A percentile compares a stretch with the other conserved stretches of the same genome.
Conservation (phyloP, 2,329 filamentous ascomycete genomes). For the Delphinella strobiligena region DNA sequence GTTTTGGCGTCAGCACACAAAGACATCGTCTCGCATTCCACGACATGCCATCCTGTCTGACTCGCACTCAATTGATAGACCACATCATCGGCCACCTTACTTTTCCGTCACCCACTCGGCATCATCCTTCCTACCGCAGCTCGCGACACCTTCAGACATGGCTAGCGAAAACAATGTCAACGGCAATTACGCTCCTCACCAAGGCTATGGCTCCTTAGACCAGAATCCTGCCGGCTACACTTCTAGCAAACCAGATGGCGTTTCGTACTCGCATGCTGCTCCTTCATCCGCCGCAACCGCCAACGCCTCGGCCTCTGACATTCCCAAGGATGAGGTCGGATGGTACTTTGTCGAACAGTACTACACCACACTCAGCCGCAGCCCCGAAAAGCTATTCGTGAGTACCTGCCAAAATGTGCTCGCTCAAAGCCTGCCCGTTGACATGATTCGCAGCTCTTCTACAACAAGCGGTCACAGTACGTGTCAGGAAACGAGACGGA, state of each 20-base stretch:
- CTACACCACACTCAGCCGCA: slow-evolving; percentile 94
- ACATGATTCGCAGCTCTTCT: slow-evolving; percentile 56
- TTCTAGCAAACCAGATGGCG: slow-evolving; percentile 14
- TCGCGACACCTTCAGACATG: slow-evolving; percentile 18
- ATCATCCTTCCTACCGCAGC: not conserved
- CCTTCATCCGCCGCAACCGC: slow-evolving; percentile 10
- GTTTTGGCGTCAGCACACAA: too few species aligned
- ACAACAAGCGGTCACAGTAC: slow-evolving; percentile 90
- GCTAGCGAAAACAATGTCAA: slow-evolving; percentile 32
- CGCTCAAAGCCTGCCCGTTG: not conserved
- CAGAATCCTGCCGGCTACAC: slow-evolving; percentile 20
- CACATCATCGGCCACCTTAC: not conserved
- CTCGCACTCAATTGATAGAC: too few species aligned
- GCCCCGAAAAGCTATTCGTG: slow-evolving; percentile 77
- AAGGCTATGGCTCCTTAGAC: slow-evolving; percentile 26
- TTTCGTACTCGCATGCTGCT: slow-evolving; percentile 10
- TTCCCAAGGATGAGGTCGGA: slow-evolving; percentile 84
- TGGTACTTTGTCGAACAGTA: slow-evolving; percentile 99
- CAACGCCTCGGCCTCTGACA: slow-evolving; percentile 23
- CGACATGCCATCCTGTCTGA: too few species aligned
- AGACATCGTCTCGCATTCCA: too few species aligned
- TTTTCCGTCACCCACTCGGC: not conserved
- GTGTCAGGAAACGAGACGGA: slow-evolving; percentile 88
- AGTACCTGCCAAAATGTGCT: slow-evolving; percentile 13
- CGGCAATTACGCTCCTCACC: slow-evolving; percentile 34